Percentiles rank a stretch among this genome's conserved stretches.
Evolutionary conservation across 176 grass and related monocot genomes (phyloP).

Genomic region (Hyparrhenia diplandra): DNA sequence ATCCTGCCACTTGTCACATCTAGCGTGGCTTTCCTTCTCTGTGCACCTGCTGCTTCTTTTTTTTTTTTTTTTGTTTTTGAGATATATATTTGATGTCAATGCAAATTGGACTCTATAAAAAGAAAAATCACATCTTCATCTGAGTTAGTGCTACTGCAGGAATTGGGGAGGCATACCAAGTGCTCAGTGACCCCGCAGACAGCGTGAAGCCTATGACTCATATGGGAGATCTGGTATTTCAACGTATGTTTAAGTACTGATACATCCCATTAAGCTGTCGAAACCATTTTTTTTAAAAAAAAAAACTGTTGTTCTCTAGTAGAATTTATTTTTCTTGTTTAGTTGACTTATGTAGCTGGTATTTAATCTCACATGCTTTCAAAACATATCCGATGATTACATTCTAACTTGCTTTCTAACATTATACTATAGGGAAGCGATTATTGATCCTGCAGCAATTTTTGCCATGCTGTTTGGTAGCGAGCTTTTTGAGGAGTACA

Average conservation of each 20-base stretch:
- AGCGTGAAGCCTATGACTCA: slow-evolving; percentile 72
- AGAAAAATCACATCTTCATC: neutral
- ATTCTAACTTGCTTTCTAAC: slow-evolving; percentile 32
- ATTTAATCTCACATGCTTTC: neutral
- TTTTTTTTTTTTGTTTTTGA: neutral
- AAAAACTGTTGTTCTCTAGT: neutral
- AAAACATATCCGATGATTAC: slow-evolving; percentile 1
- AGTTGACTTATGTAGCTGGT: slow-evolving; percentile 3
- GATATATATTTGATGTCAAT: neutral
- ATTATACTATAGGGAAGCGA: slow-evolving; percentile 63
- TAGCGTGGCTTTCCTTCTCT: neutral
- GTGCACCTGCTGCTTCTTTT: neutral
- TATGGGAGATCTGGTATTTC: slow-evolving; percentile 91
- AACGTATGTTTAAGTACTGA: slow-evolving; percentile 46
- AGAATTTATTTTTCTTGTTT: neutral
- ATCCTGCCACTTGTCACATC: neutral
- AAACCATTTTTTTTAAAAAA: neutral
- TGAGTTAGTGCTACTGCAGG: slow-evolving; percentile 44
- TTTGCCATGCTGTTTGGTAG: slow-evolving; percentile 98
- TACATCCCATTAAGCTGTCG: neutral
- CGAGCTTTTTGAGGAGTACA: slow-evolving; percentile 95
- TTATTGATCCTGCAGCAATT: slow-evolving; percentile 96
- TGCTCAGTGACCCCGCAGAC: slow-evolving; percentile 70
- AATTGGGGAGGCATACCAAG: slow-evolving; percentile 98
- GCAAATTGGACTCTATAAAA: neutral